Conservation (phyloP, 1,284 basidiomycete genomes). For the Mycosarcoma mackinlayi region DNA sequence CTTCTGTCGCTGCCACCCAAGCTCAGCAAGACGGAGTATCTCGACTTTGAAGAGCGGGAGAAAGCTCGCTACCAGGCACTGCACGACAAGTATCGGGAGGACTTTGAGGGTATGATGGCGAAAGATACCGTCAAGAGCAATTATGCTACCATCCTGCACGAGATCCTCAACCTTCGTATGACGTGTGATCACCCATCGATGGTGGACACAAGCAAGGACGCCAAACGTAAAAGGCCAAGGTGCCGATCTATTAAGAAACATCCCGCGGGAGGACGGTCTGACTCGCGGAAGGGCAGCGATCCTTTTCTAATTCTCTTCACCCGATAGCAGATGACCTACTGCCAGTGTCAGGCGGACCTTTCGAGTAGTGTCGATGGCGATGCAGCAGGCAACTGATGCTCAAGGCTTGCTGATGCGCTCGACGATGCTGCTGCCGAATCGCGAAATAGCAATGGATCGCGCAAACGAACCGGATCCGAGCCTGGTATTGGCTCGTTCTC, state of each 20-base stretch:
- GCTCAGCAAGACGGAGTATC: slow-evolving; percentile 82
- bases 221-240: slow-evolving; percentile 70
- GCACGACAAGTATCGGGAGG: slow-evolving; percentile 86
- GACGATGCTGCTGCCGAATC: slow-evolving; percentile 70
- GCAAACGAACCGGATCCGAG: slow-evolving; percentile 22
- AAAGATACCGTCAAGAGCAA: slow-evolving; percentile 92
- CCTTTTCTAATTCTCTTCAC: slow-evolving; percentile 83
- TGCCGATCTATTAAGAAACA: slow-evolving; percentile 74
- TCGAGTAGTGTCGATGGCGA: slow-evolving; percentile 28
- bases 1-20: slow-evolving; percentile 87
- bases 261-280: slow-evolving; percentile 84
- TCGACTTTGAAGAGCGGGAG: slow-evolving; percentile 86
- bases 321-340: slow-evolving; percentile 86
- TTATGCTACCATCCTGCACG: slow-evolving; percentile 96
- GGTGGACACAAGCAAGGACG: slow-evolving; percentile 73
- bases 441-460: slow-evolving; percentile 10
- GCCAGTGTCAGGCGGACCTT: slow-evolving; percentile 86
- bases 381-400: slow-evolving; percentile 43
- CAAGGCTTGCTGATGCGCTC: slow-evolving; percentile 71
- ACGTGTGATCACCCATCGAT: slow-evolving; percentile 97
- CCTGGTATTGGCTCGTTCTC: slow-evolving; percentile 13
- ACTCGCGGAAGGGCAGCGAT: slow-evolving; percentile 79
- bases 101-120: slow-evolving; percentile 86
- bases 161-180: slow-evolving; percentile 80
- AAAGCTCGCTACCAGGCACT: slow-evolving; percentile 86